Evolutionary conservation across 768 basidiomycete genomes (phyloP).

Genomic region (Calocybe cyanea): DNA sequence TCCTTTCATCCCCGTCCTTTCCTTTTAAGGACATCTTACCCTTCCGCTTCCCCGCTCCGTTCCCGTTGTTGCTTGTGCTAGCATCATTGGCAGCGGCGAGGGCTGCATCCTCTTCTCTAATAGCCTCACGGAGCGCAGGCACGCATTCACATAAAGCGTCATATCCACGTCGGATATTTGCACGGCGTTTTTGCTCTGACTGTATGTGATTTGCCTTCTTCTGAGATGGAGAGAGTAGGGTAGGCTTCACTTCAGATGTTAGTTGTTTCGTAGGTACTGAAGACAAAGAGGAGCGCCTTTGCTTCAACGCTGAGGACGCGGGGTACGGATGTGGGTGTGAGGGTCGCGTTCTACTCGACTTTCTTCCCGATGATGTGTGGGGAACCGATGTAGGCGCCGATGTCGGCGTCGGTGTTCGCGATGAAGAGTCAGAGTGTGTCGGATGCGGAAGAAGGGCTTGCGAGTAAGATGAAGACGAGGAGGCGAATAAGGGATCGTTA

Average conservation of each 20-base stretch:
- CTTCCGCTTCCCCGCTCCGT: conserved; percentile 29
- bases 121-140: conserved; percentile 78
- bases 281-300: conserved; percentile 6
- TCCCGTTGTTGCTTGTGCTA: conserved; percentile 18
- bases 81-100: conserved; percentile 21
- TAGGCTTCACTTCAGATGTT: conserved; percentile 28
- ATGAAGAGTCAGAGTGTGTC: conserved; percentile 18
- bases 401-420: conserved; percentile 21
- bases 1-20: conserved; percentile 48
- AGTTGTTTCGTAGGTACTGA: conserved; percentile 6
- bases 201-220: conserved; percentile 95
- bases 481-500: conserved; percentile 7
- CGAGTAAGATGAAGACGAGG: conserved; percentile 10
- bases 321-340: conserved; percentile 18
- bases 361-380: conserved; percentile 9
- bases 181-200: conserved; percentile 90
- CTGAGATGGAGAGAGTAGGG: conserved; percentile 74
- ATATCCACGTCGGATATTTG: conserved; percentile 86
- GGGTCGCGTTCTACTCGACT: conserved; percentile 10
- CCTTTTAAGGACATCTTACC: conserved; percentile 45
- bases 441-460: conserved; percentile 11
- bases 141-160: conserved; percentile 84
- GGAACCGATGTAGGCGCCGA: conserved; percentile 15
- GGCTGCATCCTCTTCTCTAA: conserved; percentile 68
- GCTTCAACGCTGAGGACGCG: conserved; percentile 7